phyloP scores from a whole-genome alignment of 345 rosid species.

The Bruguiera gymnorhiza region DNA sequence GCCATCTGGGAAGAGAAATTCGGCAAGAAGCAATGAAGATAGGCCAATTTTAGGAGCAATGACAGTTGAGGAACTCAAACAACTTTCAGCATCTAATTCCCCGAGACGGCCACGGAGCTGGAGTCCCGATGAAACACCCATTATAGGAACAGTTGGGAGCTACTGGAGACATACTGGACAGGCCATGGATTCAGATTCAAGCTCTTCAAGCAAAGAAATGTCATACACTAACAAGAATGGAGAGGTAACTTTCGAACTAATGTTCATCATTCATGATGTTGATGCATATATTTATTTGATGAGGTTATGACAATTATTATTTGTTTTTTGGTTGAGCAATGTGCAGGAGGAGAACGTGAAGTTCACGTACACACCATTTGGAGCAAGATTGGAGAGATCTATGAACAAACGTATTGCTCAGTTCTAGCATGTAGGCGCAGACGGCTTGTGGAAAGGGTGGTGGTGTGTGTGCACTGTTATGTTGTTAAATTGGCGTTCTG shows the following conservation, averaged over 20 bases:
- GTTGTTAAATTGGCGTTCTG: neutral
- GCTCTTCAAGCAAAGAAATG: constrained; percentile 20
- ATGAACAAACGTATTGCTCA: constrained; percentile 4
- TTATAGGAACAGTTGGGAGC: constrained; percentile 28
- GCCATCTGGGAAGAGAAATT: neutral
- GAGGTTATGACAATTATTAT: neutral
- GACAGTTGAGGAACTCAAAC: constrained; percentile 10
- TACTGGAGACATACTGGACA: constrained; percentile 28
- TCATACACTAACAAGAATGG: neutral
- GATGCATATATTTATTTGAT: neutral
- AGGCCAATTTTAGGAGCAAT: constrained; percentile 20
- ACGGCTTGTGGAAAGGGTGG: neutral
- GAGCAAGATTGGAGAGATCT: constrained; percentile 12
- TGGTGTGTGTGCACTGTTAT: neutral
- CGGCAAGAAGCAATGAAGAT: constrained; percentile 1
- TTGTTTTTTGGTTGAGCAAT: neutral
- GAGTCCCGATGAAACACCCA: constrained; percentile 13
- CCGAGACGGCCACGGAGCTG: constrained; percentile 10
- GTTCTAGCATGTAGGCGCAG: constrained; percentile 3
- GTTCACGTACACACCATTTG: neutral
- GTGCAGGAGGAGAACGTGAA: constrained; percentile 7
- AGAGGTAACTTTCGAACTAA: constrained; percentile 7
- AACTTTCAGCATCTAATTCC: constrained; percentile 4
- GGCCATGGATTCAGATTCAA: constrained; percentile 14
- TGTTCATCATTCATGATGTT: neutral